A percentile compares a stretch with the other conserved stretches of the same genome.
Conservation (phyloP, 2,329 filamentous ascomycete species). For the Dryadomyces quercus-mongolicae region DNA sequence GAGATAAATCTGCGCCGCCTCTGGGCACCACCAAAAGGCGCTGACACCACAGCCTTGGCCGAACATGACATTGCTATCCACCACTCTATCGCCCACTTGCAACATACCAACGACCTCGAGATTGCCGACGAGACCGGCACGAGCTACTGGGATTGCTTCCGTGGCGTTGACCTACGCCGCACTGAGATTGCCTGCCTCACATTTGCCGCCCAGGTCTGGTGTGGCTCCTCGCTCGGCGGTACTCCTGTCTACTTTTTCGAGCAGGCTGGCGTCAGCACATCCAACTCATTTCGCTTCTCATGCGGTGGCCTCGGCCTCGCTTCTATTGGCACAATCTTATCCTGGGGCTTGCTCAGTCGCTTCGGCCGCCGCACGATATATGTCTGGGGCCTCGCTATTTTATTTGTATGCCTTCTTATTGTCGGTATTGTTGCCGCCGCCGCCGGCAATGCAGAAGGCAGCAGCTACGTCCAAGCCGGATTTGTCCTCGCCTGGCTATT, state of each 20-base stretch:
- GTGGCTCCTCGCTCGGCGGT: constrained; percentile 36
- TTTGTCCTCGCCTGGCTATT: constrained; percentile 22
- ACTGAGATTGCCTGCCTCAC: constrained; percentile 37
- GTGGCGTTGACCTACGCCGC: constrained; percentile 33
- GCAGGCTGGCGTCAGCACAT: constrained; percentile 29
- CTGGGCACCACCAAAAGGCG: constrained; percentile 16
- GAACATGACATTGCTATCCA: constrained; percentile 11
- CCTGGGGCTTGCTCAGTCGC: constrained; percentile 49
- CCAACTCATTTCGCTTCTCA: constrained; percentile 17
- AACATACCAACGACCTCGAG: constrained; percentile 44
- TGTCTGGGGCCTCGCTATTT: constrained; percentile 9
- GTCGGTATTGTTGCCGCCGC: constrained; percentile 29
- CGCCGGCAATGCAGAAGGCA: background rate
- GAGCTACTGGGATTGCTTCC: constrained; percentile 39
- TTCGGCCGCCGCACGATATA: constrained; percentile 12
- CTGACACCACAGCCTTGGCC: constrained; percentile 35
- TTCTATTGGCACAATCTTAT: constrained; percentile 50
- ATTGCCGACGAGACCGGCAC: constrained; percentile 35
- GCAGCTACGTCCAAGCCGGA: constrained; percentile 16
- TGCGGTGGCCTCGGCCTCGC: constrained; percentile 29
- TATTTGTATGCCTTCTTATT: constrained; percentile 9
- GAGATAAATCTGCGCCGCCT: constrained; percentile 26
- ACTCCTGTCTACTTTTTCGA: constrained; percentile 28
- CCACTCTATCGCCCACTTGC: background rate
- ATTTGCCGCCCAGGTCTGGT: constrained; percentile 22